Percentiles rank a stretch among this genome's conserved stretches.
Conservation (phyloP, 2,329 filamentous ascomycete species). For the Metarhizium brunneum region DNA sequence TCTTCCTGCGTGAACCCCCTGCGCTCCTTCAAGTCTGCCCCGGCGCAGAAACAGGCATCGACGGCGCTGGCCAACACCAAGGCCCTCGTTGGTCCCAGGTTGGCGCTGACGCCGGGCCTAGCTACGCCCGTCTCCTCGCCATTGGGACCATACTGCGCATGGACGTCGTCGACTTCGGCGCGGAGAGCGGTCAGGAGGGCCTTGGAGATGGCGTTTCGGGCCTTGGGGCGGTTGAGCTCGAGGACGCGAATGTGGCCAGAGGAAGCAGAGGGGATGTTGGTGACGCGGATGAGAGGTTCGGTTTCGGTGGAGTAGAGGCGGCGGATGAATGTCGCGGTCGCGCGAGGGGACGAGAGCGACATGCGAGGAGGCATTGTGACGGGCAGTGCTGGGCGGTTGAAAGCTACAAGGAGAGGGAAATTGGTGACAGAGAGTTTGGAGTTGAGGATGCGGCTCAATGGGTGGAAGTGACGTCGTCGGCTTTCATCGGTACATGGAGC, state of each 20-base stretch:
- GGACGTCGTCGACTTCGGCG: conserved; percentile 63
- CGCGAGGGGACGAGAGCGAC: conserved; percentile 8
- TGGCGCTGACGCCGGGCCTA: conserved; percentile 28
- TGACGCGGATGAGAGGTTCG: conserved; percentile 56
- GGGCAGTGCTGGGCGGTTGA: background rate
- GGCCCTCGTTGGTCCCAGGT: conserved; percentile 59
- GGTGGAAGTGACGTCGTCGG: conserved; percentile 1
- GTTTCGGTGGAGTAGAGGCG: conserved; percentile 27
- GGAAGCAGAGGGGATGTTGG: conserved; percentile 66
- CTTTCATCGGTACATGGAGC: conserved; percentile 4
- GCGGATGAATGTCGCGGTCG: conserved; percentile 13
- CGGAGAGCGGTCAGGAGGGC: conserved; percentile 65
- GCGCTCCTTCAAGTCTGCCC: conserved; percentile 88
- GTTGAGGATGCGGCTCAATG: background rate
- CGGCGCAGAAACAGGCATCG: conserved; percentile 86
- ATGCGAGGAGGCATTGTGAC: conserved; percentile 23
- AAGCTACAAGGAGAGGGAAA: background rate
- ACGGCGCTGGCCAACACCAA: conserved; percentile 76
- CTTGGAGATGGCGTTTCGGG: conserved; percentile 85
- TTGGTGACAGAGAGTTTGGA: background rate
- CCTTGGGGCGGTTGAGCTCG: conserved; percentile 72
- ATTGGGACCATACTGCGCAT: conserved; percentile 47
- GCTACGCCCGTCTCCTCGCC: conserved; percentile 37
- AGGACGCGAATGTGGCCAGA: conserved; percentile 81
- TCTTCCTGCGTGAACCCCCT: conserved; percentile 66